These are phyloP conservation scores for Saccharomycopsis fibuligera DNA, from an alignment of 805 yeast genomes.

Conservation along the genomic window DNA sequence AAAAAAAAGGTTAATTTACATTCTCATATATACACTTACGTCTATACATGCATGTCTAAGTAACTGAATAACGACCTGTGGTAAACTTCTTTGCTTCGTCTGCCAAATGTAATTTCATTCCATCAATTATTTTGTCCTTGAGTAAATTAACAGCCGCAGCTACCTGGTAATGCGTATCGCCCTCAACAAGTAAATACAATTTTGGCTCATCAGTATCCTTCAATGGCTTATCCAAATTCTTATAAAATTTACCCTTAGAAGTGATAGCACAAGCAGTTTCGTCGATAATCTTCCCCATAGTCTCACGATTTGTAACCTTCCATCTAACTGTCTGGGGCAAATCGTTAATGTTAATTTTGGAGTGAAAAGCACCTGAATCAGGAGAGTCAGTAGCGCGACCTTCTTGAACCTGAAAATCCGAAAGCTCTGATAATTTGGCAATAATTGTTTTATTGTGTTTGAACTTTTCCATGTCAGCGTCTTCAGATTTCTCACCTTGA, in stretches of 20 bases:
- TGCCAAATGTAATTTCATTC: conserved; percentile 5
- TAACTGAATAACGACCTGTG: neutral
- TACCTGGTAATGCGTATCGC: conserved; percentile 33
- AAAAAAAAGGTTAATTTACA: too few species aligned
- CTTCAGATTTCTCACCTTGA: conserved; percentile 22
- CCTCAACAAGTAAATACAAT: conserved; percentile 72
- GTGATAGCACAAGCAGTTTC: conserved; percentile 72
- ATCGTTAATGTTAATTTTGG: conserved; percentile 75
- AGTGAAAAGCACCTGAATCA: conserved; percentile 50
- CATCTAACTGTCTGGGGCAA: conserved; percentile 76
- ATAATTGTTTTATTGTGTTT: conserved; percentile 23
- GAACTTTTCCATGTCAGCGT: neutral
- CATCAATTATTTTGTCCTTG: conserved; percentile 17
- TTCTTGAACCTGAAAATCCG: conserved; percentile 20
- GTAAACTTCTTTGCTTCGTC: neutral
- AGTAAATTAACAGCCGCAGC: conserved; percentile 16
- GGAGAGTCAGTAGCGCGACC: conserved; percentile 48
- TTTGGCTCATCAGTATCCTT: conserved; percentile 60
- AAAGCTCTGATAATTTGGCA: conserved; percentile 19
- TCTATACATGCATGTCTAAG: too few species aligned
- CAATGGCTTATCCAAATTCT: conserved; percentile 46
- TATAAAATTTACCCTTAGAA: conserved; percentile 70
- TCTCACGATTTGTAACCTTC: conserved; percentile 66
- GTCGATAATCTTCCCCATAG: conserved; percentile 58
- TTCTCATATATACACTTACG: too few species aligned